Conservation (phyloP, 1,139 yeast species). For the Ogataea hybrid region DNA sequence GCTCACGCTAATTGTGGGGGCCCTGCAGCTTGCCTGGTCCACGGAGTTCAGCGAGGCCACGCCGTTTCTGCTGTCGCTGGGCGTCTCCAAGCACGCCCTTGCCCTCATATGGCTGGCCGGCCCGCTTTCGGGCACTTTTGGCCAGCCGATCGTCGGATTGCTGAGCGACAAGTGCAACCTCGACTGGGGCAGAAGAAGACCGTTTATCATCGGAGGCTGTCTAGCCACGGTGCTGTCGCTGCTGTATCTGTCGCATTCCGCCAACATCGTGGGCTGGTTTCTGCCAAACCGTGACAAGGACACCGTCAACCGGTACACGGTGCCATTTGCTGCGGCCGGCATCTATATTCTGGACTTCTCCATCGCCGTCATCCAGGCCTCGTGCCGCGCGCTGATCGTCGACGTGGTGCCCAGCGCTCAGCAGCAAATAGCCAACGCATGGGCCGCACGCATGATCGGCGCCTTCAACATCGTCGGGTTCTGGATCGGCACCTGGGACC, state of each 20-base stretch:
- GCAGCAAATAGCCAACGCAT: conserved; percentile 61
- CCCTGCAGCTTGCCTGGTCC: conserved; percentile 53
- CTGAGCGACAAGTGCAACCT: conserved; percentile 48
- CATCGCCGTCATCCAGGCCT: conserved; percentile 56
- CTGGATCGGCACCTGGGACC: conserved; percentile 45
- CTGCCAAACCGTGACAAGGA: conserved; percentile 21
- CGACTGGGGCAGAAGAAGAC: conserved; percentile 49
- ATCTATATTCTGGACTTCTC: conserved; percentile 55
- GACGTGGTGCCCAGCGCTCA: conserved; percentile 53
- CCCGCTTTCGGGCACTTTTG: conserved; percentile 56
- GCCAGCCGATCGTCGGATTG: conserved; percentile 59
- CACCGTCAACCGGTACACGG: conserved; percentile 30
- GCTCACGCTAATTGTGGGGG: conserved; percentile 48
- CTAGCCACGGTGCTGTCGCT: conserved; percentile 44
- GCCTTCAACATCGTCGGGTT: conserved; percentile 55
- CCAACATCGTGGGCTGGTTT: conserved; percentile 36
- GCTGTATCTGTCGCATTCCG: conserved; percentile 46
- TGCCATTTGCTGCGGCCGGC: conserved; percentile 47
- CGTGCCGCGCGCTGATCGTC: conserved; percentile 57
- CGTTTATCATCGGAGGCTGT: conserved; percentile 54
- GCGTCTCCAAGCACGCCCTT: conserved; percentile 49
- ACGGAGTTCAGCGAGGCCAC: conserved; percentile 56
- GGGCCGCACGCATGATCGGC: conserved; percentile 72
- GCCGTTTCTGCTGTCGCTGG: conserved; percentile 48
- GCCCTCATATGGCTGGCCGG: conserved; percentile 65